Base-by-base conservation (phyloP, 2,329 filamentous ascomycete genomes). In the Neonectria hederae region DNA sequence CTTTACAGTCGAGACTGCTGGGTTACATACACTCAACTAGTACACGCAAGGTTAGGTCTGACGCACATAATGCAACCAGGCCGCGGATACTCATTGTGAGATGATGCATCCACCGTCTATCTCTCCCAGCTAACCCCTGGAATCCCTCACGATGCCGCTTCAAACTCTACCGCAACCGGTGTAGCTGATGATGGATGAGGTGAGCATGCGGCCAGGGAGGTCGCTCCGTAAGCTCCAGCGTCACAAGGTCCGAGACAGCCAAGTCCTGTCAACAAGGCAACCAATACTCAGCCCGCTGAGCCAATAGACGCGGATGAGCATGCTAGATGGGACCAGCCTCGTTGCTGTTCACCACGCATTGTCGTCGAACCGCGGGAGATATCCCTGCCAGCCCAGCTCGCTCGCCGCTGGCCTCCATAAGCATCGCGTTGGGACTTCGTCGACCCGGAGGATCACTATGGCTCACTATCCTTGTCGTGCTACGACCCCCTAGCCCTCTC, bases 391-490 rank as follows among this genome's bases (percentile, higher is more conserved):
- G 26, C 55, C 49, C 45, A 38, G 38, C 38, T 30, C 55, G 32
- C 38, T 46, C 45, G 28, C 28, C 2, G 28, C 13, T 13, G 14
- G 35, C 45, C 40, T 35, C 42, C 56, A 59, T 59, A 52, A 49
- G 56, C 53, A 53, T 42, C 32, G 24, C 32, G 26, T n/a, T 52
- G 35, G 54, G 51, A 53, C 57, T 28, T 62, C 54, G 53, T 51
- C 54, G 54, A 54, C 51, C 48, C 54, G 45, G 51, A 51, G 55
- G 55, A 58, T 58, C 24, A 30, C 19, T 56, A 63, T 57, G 60
- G 60, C 60, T 63, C 54, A 53, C 49, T 54, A 63, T 53, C 60
- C 60, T 63, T 63, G 60, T 58, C 60, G 28, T 57, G 42, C 28
- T 40, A 62, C 30, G 32, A 28, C 49, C 48, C 42, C 60, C 60